phyloP scores from a whole-genome alignment of 805 yeast genomes.

The Kregervanrija fluxuum region DNA sequence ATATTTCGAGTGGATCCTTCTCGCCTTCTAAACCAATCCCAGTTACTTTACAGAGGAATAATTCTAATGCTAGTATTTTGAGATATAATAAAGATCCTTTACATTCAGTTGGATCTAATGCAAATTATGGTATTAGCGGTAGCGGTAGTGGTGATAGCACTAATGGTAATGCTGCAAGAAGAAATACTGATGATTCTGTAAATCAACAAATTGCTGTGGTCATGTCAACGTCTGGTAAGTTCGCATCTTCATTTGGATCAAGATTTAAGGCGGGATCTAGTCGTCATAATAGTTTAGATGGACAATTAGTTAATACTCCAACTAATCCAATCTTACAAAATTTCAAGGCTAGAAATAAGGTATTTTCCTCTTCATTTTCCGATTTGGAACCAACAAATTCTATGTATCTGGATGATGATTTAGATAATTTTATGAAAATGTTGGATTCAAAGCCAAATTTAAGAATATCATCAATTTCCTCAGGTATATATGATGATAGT shows the following conservation, averaged over 20 bases:
- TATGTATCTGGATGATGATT: slow-evolving; percentile 25
- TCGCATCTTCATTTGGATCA: slow-evolving; percentile 70
- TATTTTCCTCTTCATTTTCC: slow-evolving; percentile 18
- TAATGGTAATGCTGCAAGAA: too few species aligned
- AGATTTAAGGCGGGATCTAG: slow-evolving; percentile 28
- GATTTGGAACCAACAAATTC: slow-evolving; percentile 23
- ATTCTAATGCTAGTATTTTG: slow-evolving; percentile 44
- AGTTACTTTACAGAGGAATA: slow-evolving; percentile 38
- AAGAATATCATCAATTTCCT: slow-evolving; percentile 23
- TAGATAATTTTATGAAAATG: slow-evolving; percentile 28
- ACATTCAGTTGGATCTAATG: slow-evolving; percentile 35
- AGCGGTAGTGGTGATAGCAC: slow-evolving; percentile 1
- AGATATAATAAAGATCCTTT: slow-evolving; percentile 31
- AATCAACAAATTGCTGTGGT: slow-evolving; percentile 7
- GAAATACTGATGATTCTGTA: slow-evolving; percentile 1
- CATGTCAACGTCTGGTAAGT: slow-evolving; percentile 41
- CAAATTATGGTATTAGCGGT: slow-evolving; percentile 15
- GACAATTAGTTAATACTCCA: slow-evolving; percentile 12
- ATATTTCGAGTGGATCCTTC: slow-evolving; percentile 7
- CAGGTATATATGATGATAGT: slow-evolving; percentile 22
- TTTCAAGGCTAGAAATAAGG: slow-evolving; percentile 18
- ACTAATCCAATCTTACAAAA: slow-evolving; percentile 20
- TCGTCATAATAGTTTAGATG: slow-evolving; percentile 25
- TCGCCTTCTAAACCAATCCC: slow-evolving; percentile 27
- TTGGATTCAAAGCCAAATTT: slow-evolving; percentile 31